These are phyloP conservation scores for Smittium mucronatum DNA, from an alignment of 371 early-diverging fungal genomes.

Conservation along the genomic window DNA sequence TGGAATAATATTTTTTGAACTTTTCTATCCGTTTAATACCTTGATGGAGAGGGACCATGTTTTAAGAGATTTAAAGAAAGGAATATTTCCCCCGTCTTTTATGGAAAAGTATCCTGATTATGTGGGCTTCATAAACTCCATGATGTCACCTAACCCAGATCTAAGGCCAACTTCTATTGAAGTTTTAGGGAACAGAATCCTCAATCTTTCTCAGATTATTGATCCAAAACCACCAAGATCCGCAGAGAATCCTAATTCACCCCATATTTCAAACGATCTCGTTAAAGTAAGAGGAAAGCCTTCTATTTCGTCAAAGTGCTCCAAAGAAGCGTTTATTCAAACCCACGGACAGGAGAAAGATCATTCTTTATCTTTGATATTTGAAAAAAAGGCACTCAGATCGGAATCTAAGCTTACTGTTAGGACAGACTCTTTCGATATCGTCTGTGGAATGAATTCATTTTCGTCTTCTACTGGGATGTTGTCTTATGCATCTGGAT, in stretches of 20 bases:
- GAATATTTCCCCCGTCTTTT: slow-evolving; percentile 59
- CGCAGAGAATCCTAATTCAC: neutral
- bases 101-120: slow-evolving; percentile 63
- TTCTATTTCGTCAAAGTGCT: neutral
- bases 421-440: neutral
- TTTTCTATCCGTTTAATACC: slow-evolving; percentile 57
- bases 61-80: slow-evolving; percentile 44
- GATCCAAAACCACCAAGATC: neutral
- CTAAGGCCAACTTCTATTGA: slow-evolving; percentile 59
- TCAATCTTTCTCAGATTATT: slow-evolving; percentile 19
- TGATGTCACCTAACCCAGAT: slow-evolving; percentile 59
- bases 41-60: slow-evolving; percentile 65
- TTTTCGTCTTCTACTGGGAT: neutral
- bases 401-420: neutral
- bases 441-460: neutral
- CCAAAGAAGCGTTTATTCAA: neutral
- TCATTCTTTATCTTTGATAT: neutral
- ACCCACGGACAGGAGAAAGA: neutral
- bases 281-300: neutral
- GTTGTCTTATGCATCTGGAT: neutral
- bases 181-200: slow-evolving; percentile 53
- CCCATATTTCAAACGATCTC: neutral
- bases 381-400: neutral
- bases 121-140: slow-evolving; percentile 57
- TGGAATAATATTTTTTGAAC: slow-evolving; percentile 62